Evolutionary conservation across 768 basidiomycete genomes (phyloP).

Genomic region (Fomitopsis pulvina): DNA sequence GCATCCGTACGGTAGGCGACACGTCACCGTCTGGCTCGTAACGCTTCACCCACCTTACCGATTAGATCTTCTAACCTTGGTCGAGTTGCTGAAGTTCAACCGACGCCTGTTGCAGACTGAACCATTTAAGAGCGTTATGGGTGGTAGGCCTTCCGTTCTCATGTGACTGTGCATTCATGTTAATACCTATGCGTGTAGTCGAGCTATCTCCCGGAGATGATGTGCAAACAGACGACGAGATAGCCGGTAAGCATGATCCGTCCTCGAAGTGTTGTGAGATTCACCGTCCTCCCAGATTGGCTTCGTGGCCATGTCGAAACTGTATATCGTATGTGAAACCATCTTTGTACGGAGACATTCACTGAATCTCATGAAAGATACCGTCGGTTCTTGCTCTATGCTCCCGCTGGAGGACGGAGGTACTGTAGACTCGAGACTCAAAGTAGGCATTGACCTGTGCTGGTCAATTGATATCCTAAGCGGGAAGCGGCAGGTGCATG

Average conservation of each 20-base stretch:
- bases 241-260: too few relatives aligned
- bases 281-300: not conserved
- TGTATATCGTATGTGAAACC: not conserved
- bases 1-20: slow-evolving; percentile 16
- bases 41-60: not conserved
- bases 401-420: slow-evolving; percentile 9
- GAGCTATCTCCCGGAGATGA: slow-evolving; percentile 26
- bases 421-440: slow-evolving; percentile 6
- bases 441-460: not conserved
- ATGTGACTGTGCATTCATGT: not conserved
- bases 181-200: not conserved
- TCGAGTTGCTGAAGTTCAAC: slow-evolving; percentile 19
- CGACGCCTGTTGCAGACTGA: slow-evolving; percentile 14
- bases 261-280: not conserved
- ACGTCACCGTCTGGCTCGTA: not conserved
- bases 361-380: not conserved
- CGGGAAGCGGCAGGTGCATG: slow-evolving; percentile 5
- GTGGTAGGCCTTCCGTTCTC: slow-evolving; percentile 2
- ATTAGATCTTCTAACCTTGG: slow-evolving; percentile 16
- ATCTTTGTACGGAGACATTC: not conserved
- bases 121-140: slow-evolving; percentile 15
- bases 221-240: slow-evolving; percentile 23
- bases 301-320: not conserved
- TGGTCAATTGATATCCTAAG: not conserved
- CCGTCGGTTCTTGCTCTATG: slow-evolving; percentile 4